These are phyloP conservation scores for Penicillium sp. DNA, from an alignment of 2,329 filamentous ascomycete genomes.

Conservation along the genomic window DNA sequence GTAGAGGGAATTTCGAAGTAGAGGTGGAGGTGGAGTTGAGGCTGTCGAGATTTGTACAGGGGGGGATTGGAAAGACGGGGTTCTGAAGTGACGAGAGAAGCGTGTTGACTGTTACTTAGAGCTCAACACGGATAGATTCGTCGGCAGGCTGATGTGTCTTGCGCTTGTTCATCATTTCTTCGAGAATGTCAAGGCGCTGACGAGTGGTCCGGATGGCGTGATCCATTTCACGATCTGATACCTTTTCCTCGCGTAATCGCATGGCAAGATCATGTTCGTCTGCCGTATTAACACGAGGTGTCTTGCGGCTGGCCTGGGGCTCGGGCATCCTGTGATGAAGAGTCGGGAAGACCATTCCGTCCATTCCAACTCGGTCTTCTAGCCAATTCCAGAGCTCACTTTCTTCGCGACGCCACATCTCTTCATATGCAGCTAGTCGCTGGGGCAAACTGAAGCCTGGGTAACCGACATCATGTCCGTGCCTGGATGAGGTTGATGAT, in stretches of 20 bases:
- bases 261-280: slow-evolving; percentile 55
- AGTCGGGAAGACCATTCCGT: slow-evolving; percentile 52
- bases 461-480: slow-evolving; percentile 42
- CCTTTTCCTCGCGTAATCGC: slow-evolving; percentile 65
- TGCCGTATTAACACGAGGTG: slow-evolving; percentile 44
- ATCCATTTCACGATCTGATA: slow-evolving; percentile 74
- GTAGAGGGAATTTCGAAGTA: neutral
- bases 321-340: slow-evolving; percentile 31
- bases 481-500: slow-evolving; percentile 38
- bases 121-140: slow-evolving; percentile 27
- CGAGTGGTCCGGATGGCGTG: slow-evolving; percentile 86
- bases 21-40: neutral
- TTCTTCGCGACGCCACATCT: slow-evolving; percentile 88
- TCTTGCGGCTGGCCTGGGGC: slow-evolving; percentile 47
- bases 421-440: slow-evolving; percentile 82
- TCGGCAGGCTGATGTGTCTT: slow-evolving; percentile 36
- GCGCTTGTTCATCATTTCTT: slow-evolving; percentile 69
- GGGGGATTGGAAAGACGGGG: neutral
- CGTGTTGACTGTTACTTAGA: slow-evolving; percentile 19
- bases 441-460: slow-evolving; percentile 58
- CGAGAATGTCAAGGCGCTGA: slow-evolving; percentile 77
- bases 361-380: slow-evolving; percentile 80
- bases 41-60: neutral
- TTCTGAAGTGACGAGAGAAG: neutral
- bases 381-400: slow-evolving; percentile 92